Percentiles rank a stretch among this genome's conserved stretches.
These are phyloP conservation scores for Acacia concinna DNA, from an alignment of 331 rosid genomes.

Conservation along the genomic window DNA sequence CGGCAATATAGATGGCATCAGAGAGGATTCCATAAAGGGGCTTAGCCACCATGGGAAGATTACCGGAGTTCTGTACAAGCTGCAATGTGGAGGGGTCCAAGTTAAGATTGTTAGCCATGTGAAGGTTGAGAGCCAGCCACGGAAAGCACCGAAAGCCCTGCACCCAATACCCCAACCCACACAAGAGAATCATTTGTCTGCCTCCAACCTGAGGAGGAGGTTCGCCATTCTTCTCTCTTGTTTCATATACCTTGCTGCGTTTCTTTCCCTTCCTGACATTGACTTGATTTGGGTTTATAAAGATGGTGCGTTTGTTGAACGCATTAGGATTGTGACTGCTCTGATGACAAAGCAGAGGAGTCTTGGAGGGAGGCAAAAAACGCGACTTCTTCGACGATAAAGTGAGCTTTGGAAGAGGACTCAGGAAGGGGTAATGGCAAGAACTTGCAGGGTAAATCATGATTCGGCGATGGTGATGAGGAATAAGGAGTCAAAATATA, in stretches of 20 bases:
- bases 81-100: constrained; percentile 70
- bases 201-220: constrained; percentile 38
- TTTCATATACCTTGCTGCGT: constrained; percentile 29
- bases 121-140: constrained; percentile 82
- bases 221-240: constrained; percentile 17
- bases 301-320: constrained; percentile 28
- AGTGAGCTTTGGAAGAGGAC: constrained; percentile 13
- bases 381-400: constrained; percentile 14
- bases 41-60: constrained; percentile 92
- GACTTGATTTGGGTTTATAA: constrained; percentile 29
- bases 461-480: background rate
- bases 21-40: constrained; percentile 82
- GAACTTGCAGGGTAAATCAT: constrained; percentile 51
- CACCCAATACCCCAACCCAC: constrained; percentile 88
- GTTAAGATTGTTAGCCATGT: constrained; percentile 70
- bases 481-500: background rate
- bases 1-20: constrained; percentile 68
- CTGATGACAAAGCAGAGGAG: constrained; percentile 36
- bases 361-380: constrained; percentile 18
- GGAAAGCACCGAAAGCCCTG: constrained; percentile 96
- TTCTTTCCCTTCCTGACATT: constrained; percentile 16
- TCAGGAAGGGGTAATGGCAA: constrained; percentile 29
- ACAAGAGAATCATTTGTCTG: constrained; percentile 51
- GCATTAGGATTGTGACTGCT: constrained; percentile 30
- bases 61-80: constrained; percentile 70